These are phyloP conservation scores for Hyphopichia wangnamkhiaoensis DNA, from an alignment of 1,139 yeast genomes.

Conservation along the genomic window DNA sequence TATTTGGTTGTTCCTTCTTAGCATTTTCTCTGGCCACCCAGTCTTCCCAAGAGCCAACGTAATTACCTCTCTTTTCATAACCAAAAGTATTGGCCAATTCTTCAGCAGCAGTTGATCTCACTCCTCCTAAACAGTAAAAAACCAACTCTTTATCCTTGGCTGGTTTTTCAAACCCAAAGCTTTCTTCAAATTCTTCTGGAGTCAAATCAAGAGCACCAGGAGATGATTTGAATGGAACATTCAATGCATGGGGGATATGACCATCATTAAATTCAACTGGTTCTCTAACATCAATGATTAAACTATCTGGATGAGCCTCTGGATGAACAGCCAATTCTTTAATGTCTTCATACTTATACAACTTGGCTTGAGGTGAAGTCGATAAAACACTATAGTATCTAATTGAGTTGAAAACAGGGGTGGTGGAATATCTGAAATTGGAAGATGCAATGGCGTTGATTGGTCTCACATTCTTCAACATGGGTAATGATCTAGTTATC, in stretches of 20 bases:
- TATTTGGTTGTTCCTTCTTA: not conserved
- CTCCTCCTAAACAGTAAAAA: conserved; percentile 92
- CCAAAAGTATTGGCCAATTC: conserved; percentile 91
- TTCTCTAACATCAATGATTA: conserved; percentile 88
- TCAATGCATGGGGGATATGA: conserved; percentile 79
- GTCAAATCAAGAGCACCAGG: conserved; percentile 91
- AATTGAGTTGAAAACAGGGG: conserved; percentile 5
- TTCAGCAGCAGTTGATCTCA: conserved; percentile 88
- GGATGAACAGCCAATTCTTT: conserved; percentile 48
- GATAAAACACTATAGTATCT: conserved; percentile 32
- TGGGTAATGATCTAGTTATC: not conserved
- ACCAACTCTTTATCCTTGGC: conserved; percentile 66
- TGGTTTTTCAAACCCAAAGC: conserved; percentile 88
- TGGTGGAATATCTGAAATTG: not conserved
- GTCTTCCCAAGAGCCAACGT: conserved; percentile 83
- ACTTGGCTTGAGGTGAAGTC: conserved; percentile 46
- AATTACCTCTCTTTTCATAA: conserved; percentile 73
- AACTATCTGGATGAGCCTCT: conserved; percentile 37
- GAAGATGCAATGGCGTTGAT: not conserved
- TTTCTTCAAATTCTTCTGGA: conserved; percentile 74
- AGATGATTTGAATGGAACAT: conserved; percentile 85
- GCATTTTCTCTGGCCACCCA: conserved; percentile 62
- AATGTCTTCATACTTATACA: conserved; percentile 57
- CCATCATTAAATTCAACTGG: conserved; percentile 76
- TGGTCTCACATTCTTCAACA: not conserved